A percentile compares a stretch with the other conserved stretches of the same genome.
Evolutionary conservation across 441 rosid species (phyloP).

Genomic region (Mallotus repandus): DNA sequence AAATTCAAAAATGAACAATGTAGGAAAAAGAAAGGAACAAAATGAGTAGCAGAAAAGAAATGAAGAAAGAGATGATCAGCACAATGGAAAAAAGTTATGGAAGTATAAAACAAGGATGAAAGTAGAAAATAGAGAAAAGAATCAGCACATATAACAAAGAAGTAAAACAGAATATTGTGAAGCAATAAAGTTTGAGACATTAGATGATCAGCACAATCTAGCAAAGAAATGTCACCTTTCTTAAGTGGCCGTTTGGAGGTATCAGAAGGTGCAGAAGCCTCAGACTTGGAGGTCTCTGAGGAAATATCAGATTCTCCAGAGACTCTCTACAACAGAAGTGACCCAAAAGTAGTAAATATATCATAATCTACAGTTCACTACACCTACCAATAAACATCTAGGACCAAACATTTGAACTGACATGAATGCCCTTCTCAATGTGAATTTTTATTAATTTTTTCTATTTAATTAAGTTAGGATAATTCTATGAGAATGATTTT

Average conservation of each 20-base stretch:
- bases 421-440: too few species aligned
- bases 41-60: not conserved
- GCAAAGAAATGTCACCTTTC: constrained; percentile 55
- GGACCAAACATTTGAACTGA: too few species aligned
- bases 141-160: not conserved
- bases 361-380: not conserved
- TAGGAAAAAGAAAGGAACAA: too few species aligned
- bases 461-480: too few species aligned
- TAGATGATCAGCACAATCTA: not conserved
- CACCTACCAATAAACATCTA: not conserved
- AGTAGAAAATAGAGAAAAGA: not conserved
- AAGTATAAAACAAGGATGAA: not conserved
- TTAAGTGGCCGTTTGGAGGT: constrained; percentile 52
- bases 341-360: constrained; percentile 10
- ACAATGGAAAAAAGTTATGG: too few species aligned
- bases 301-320: constrained; percentile 56
- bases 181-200: not conserved
- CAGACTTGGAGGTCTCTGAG: constrained; percentile 48
- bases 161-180: not conserved
- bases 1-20: too few species aligned
- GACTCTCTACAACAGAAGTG: constrained; percentile 42
- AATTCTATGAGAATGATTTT: too few species aligned
- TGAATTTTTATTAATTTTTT: too few species aligned
- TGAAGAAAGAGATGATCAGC: not conserved
- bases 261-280: constrained; percentile 45